These are phyloP conservation scores for Termitomyces sp. DNA, from an alignment of 768 basidiomycete genomes.

Conservation along the genomic window DNA sequence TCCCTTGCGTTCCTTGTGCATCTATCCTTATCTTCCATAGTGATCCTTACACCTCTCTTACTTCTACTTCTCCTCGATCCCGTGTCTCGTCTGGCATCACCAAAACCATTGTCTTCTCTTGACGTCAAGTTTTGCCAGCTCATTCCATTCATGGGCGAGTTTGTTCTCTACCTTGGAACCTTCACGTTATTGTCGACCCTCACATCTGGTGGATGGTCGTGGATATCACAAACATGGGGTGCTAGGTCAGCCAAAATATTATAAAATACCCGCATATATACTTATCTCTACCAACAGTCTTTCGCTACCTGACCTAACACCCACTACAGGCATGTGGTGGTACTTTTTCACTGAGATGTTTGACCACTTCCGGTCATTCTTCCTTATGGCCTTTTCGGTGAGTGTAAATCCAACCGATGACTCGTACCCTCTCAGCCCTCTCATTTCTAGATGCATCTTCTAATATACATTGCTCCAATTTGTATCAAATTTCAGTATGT, in stretches of 20 bases:
- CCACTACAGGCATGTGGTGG: constrained; percentile 96
- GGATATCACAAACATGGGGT: constrained; percentile 83
- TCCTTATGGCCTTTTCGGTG: constrained; percentile 91
- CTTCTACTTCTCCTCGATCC: constrained; percentile 62
- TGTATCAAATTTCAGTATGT: constrained; percentile 85
- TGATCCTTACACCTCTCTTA: constrained; percentile 64
- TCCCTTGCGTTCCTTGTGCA: constrained; percentile 70
- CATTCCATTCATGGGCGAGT: constrained; percentile 44
- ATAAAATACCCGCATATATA: not conserved
- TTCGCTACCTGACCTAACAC: constrained; percentile 83
- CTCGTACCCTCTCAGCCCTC: not conserved
- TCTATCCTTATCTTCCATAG: constrained; percentile 64
- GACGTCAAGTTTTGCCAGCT: constrained; percentile 24
- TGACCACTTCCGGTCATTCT: constrained; percentile 94
- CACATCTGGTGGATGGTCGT: constrained; percentile 57
- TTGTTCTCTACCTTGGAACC: constrained; percentile 42
- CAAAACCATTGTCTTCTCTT: constrained; percentile 35
- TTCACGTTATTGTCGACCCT: constrained; percentile 52
- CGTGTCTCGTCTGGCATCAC: constrained; percentile 65
- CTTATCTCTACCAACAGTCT: constrained; percentile 43
- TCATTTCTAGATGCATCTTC: constrained; percentile 61
- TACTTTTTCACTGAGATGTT: constrained; percentile 99
- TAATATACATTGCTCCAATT: constrained; percentile 79
- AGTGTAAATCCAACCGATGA: constrained; percentile 17
- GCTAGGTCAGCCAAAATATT: constrained; percentile 54